A percentile compares a stretch with the other conserved stretches of the same genome.
phyloP scores from a whole-genome alignment of 1,284 basidiomycete genomes.

The Schizophyllum amplum region DNA sequence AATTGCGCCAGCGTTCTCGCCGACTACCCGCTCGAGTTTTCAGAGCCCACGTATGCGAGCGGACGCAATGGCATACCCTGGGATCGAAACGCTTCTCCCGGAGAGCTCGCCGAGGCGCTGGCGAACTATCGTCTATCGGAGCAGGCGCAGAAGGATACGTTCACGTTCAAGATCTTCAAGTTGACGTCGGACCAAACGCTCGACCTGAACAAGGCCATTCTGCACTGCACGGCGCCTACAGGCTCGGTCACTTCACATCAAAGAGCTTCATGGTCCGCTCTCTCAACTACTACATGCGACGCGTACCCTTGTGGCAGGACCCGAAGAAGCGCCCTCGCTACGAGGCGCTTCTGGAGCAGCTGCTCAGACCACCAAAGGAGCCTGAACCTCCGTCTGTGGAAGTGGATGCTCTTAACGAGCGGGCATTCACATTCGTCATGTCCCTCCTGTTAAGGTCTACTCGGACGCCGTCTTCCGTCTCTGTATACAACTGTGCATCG shows the following conservation, averaged over 20 bases:
- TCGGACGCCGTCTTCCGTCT: too few relatives aligned
- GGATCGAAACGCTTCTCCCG: not conserved
- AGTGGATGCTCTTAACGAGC: too few relatives aligned
- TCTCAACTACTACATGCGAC: too few relatives aligned
- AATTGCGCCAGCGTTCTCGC: slow-evolving; percentile 2
- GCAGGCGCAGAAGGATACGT: slow-evolving; percentile 14
- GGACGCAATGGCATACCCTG: not conserved
- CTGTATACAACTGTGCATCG: too few relatives aligned
- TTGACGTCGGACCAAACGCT: slow-evolving; percentile 17
- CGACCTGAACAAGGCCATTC: slow-evolving; percentile 16
- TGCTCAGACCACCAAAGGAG: too few relatives aligned
- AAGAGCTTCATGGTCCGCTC: slow-evolving; percentile 1
- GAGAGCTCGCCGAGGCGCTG: not conserved
- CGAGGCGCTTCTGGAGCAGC: too few relatives aligned
- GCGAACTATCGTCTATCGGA: not conserved
- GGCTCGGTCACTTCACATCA: slow-evolving; percentile 19
- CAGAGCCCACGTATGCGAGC: not conserved
- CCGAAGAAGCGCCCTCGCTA: too few relatives aligned
- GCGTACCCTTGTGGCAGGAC: too few relatives aligned
- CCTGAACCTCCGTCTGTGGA: too few relatives aligned
- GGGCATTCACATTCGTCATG: too few relatives aligned
- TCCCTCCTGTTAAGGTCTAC: too few relatives aligned
- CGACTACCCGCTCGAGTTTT: not conserved
- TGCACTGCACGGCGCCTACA: slow-evolving; percentile 11
- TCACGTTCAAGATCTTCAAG: slow-evolving; percentile 16